Base-by-base conservation (phyloP, 306 rosid genomes). In the Albizia julibrissin region DNA sequence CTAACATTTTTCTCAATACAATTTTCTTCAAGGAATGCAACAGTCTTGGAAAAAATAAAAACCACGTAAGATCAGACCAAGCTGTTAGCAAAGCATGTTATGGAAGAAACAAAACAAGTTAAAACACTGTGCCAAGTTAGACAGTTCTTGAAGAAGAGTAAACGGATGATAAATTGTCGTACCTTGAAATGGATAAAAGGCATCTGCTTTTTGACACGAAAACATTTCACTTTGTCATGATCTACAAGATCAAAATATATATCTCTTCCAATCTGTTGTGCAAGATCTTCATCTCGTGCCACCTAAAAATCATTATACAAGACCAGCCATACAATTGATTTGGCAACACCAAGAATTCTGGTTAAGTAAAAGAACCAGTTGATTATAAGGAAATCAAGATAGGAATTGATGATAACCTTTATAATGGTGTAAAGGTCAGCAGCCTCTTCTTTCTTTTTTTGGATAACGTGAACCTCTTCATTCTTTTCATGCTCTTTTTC, bases 401-500 rank as follows among this genome's bases (percentile, higher is more conserved):
- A 49, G 67, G 69, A 29, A 81, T 37, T 37, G 71, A 50, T 26
- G 27, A 50, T 29, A 77, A 94, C 98, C 97, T 90, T 92, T 85
- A 92, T 88, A 46, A 94, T 85, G 76, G 91, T 91, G 86, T 92
- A 90, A 4, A 89, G 2, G 31, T 29, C 31, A 29, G 31, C 4
- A 58, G 6, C 29, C 29, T 58, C 33, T 58, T n/a, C 65, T 58
- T 58, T 58, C 89, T 87, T 92, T 81, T 37, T 37, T 6, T 6
- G 40, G 40, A 37, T 37, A 37, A 37, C 1, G 40, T 6, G 40
- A 22, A 6, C 29, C 29, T 58, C 31, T 58, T n/a, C 65, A 22
- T 58, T 58, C 89, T 86, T 92, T 81, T 91, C 92, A 62, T 89
- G 93, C 75, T 94, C 98, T 86, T 92, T 90, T 81, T 89, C 97